A percentile compares a stretch with the other conserved stretches of the same genome.
Evolutionary conservation across 441 rosid genomes (phyloP).

Genomic region (Arabidopsis hybrid): DNA sequence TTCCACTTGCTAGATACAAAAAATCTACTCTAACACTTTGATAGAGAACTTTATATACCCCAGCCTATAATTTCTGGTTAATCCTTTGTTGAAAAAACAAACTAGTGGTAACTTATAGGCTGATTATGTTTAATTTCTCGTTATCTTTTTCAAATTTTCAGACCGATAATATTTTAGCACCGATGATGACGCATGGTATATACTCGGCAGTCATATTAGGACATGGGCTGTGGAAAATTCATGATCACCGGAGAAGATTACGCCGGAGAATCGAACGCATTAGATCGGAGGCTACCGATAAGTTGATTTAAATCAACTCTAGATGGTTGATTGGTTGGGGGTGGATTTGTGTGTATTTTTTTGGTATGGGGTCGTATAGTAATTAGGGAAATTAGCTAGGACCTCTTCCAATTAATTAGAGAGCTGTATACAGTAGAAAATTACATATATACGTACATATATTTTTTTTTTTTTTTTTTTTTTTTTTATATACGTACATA

Average conservation of each 20-base stretch:
- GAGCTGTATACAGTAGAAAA: constrained; percentile 5
- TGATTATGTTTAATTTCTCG: not conserved
- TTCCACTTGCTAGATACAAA: constrained; percentile 12
- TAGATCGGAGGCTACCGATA: constrained; percentile 39
- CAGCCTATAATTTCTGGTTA: not conserved
- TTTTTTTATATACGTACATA: not conserved
- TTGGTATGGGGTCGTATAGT: constrained; percentile 39
- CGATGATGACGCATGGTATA: constrained; percentile 89
- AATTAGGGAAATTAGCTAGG: constrained; percentile 38
- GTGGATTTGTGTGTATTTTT: constrained; percentile 29
- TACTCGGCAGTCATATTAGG: constrained; percentile 84
- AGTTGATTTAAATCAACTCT: constrained; percentile 20
- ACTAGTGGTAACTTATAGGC: not conserved
- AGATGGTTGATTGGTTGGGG: not conserved
- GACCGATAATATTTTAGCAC: constrained; percentile 85
- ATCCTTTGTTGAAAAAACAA: not conserved
- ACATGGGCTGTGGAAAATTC: constrained; percentile 93
- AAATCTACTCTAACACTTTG: not conserved
- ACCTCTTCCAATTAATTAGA: constrained; percentile 26
- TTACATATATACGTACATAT: not conserved
- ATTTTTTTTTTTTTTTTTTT: too few species aligned
- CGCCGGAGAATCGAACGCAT: constrained; percentile 77
- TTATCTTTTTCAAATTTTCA: constrained; percentile 32
- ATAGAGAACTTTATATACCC: too few species aligned
- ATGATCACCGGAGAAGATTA: constrained; percentile 75